Evolutionary conservation across 2,329 filamentous ascomycete species (phyloP), one percentile per base, ranked within the genome.

Genomic region (Trichoderma atroviride): DNA sequence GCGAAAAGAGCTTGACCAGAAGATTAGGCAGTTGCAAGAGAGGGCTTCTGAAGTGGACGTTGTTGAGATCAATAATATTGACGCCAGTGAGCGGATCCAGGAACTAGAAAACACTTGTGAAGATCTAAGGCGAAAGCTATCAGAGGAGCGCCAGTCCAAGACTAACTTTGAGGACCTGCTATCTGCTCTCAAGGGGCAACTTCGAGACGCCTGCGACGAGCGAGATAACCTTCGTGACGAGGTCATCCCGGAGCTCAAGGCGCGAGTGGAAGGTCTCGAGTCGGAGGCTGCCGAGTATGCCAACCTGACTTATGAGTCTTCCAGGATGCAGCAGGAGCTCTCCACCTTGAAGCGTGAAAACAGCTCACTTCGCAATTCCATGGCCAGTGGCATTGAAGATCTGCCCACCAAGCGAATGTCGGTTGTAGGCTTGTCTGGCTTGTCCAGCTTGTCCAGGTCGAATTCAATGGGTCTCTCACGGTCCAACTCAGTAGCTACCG

Each of bases 141-240:
- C 88, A 0, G 94, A 98, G 76, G 96, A 99, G 81, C 88, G 92
- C 68, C 88, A 92, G 78, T 89, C 92, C 74, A 97, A 97, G 79
- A 90, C 93, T 76, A 97, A 96, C 78, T 96, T 98, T 75, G 94
- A 98, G 80, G 94, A 97, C 78, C 86, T 99, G 55, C 85, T 98
- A 56, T 89, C 90, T 7, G 95, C 92, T 5, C 89, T 98, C 74
- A 91, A 92, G 74, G 87, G 89, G 29, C 94, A 99, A 78, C 84
- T 98, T 16, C 88, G 94, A 75, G 91, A 89, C 73, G 88, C 94
- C 65, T 88, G 92, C 70, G 94, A 96, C 74, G 94, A 99, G 80
- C 89, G 94, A 64, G 96, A 99, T 79, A 95, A 96, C 74, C 87
- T 98, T 19, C 90, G 93, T 33, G 94, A 98, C 72, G 93, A 97